Base-by-base conservation (phyloP, 140 eudicot genomes). In the Eryngium alpinum region DNA sequence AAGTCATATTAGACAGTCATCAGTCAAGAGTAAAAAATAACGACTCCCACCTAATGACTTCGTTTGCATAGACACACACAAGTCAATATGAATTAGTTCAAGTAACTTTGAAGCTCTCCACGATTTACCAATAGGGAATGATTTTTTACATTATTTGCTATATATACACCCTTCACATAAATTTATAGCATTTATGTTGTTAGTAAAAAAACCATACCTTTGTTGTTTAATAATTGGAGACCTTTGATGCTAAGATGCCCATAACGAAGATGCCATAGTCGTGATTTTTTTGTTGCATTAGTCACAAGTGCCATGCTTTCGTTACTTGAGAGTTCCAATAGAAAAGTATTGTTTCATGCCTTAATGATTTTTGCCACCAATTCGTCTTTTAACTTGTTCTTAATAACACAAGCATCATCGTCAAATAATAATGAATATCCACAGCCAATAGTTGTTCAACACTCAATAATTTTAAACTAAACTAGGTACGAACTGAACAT, bases 261-360 rank as follows among this genome's bases (percentile, higher is more conserved):
- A 38, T 75, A 75, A 34, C 84, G 28, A 21, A 82, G 31, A 43
- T 82, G 81, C 81, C 81, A 82, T 6, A 82, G 6, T 21, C 17
- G 73, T 10, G 60, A 34, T 27, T 34, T 62, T 22, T 28, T 31
- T 38, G 33, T n/a, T 18, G 32, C 22, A 74, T 31, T 75, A 31
- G 49, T 63, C 10, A 28, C 29, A 16, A 24, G 17, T 25, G n/a
- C 31, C 12, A 25, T 17, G 17, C 44, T 44, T 25, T 34, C 77
- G 6, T 24, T 6, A 25, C n/a, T 62, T 25, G 67, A 34, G 28
- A 82, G 67, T 29, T 82, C 77, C 11, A 82, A 63, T 25, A 77
- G 77, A n/a, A 82, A 82, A 52, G 76, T 77, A 16, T 49, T 66
- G 53, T 82, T 82, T 29, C 28, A 11, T 15, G 85, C 44, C 85